phyloP scores from a whole-genome alignment of 2,329 filamentous ascomycete species.

The Xylariaceae sp. region DNA sequence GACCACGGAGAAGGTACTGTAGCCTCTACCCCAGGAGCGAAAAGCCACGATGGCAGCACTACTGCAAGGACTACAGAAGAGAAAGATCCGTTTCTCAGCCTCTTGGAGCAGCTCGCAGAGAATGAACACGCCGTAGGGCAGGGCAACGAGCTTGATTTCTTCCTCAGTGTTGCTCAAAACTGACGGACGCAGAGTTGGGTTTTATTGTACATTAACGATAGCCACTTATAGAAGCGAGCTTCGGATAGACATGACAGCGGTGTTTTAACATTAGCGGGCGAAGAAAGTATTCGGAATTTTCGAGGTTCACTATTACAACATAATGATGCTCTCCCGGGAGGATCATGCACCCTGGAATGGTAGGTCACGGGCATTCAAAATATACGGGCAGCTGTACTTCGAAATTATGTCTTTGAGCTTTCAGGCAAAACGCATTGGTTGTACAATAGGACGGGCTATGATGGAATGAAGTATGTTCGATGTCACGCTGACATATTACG shows the following conservation, averaged over 20 bases:
- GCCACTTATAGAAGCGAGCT: neutral
- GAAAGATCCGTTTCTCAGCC: slow-evolving; percentile 79
- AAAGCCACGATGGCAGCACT: slow-evolving; percentile 57
- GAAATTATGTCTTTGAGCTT: too few species aligned
- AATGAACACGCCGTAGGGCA: slow-evolving; percentile 74
- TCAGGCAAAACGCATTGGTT: too few species aligned
- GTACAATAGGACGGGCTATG: too few species aligned
- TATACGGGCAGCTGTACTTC: too few species aligned
- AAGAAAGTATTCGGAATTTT: slow-evolving; percentile 6
- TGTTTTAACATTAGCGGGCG: slow-evolving; percentile 18
- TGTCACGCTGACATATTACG: too few species aligned
- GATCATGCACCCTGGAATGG: too few species aligned
- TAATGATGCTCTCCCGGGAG: too few species aligned
- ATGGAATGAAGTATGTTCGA: too few species aligned
- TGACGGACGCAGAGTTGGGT: slow-evolving; percentile 19
- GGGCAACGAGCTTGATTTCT: slow-evolving; percentile 80
- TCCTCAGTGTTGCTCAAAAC: slow-evolving; percentile 53
- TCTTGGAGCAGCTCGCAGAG: slow-evolving; percentile 82
- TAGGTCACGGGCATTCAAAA: too few species aligned
- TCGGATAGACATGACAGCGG: slow-evolving; percentile 16
- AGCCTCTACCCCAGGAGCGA: slow-evolving; percentile 52
- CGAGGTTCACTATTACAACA: too few species aligned
- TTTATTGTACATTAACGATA: slow-evolving; percentile 7
- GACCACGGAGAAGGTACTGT: slow-evolving; percentile 23
- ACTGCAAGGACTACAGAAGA: slow-evolving; percentile 62